Percentiles rank a stretch among this genome's conserved stretches.
These are phyloP conservation scores for Candida silvatica DNA, from an alignment of 805 yeast genomes.

Conservation along the genomic window DNA sequence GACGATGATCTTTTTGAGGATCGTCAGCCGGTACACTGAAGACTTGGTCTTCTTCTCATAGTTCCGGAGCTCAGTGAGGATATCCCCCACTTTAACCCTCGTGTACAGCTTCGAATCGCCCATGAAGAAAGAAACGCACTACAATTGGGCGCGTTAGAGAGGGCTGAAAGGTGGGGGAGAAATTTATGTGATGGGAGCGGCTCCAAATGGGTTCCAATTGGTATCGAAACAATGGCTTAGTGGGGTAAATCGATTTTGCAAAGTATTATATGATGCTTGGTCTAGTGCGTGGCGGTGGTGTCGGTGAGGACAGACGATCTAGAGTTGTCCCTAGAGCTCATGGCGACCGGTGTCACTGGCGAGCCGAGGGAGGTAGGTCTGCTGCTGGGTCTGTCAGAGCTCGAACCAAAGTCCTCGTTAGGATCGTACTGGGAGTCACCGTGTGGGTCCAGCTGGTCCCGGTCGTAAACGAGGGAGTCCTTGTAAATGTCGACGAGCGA, in stretches of 20 bases:
- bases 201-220: background rate
- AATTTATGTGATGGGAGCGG: background rate
- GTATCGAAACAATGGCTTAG: too few species aligned
- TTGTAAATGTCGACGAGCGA: constrained; percentile 22
- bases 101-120: constrained; percentile 21
- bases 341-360: background rate
- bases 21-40: constrained; percentile 30
- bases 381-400: background rate
- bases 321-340: background rate
- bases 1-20: constrained; percentile 68
- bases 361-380: background rate
- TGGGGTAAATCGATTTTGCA: too few species aligned
- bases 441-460: constrained; percentile 13
- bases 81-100: constrained; percentile 22
- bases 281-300: too few species aligned
- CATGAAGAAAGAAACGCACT: constrained; percentile 9
- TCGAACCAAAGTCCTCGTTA: constrained; percentile 23
- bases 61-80: constrained; percentile 20
- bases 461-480: constrained; percentile 23
- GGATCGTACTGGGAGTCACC: constrained; percentile 21
- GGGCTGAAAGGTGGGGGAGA: background rate
- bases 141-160: background rate
- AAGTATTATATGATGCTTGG: too few species aligned
- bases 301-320: too few species aligned
- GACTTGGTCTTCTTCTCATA: constrained; percentile 31